Evolutionary conservation across 306 rosid species (phyloP).

Genomic region (Astragalus membranaceus): DNA sequence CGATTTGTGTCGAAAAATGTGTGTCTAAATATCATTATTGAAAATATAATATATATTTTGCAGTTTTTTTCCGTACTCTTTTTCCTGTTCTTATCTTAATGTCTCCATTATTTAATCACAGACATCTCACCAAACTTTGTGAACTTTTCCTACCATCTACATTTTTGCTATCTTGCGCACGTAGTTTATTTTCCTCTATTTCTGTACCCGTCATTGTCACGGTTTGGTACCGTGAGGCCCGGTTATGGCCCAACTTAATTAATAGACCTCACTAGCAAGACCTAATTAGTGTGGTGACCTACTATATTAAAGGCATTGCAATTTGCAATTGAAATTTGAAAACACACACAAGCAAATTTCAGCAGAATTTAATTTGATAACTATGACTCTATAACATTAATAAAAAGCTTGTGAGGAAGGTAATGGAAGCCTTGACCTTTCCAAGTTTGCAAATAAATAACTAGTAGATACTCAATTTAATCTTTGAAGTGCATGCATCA

Average conservation of each 20-base stretch:
- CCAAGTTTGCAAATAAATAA: too few species aligned
- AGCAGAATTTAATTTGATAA: neutral
- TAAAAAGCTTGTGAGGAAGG: neutral
- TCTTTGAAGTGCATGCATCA: too few species aligned
- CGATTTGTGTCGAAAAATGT: too few species aligned
- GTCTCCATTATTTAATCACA: slow-evolving; percentile 15
- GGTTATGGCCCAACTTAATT: slow-evolving; percentile 23
- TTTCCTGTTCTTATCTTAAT: slow-evolving; percentile 12
- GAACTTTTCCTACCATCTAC: slow-evolving; percentile 41
- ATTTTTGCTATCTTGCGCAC: slow-evolving; percentile 36
- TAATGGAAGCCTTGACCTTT: too few species aligned
- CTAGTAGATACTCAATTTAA: too few species aligned
- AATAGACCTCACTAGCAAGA: neutral
- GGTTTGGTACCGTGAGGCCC: slow-evolving; percentile 33
- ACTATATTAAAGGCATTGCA: neutral
- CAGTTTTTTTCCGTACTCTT: neutral
- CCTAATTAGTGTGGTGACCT: slow-evolving; percentile 7
- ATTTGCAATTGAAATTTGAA: neutral
- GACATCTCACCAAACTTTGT: slow-evolving; percentile 51
- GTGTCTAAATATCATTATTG: too few species aligned
- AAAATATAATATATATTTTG: neutral
- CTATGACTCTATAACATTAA: neutral
- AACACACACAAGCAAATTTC: neutral
- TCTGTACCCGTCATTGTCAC: slow-evolving; percentile 15
- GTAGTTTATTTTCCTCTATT: neutral